Evolutionary conservation across 2,329 filamentous ascomycete genomes (phyloP), one percentile per base, ranked within the genome.

Genomic region (Fusarium pseudonygamai): DNA sequence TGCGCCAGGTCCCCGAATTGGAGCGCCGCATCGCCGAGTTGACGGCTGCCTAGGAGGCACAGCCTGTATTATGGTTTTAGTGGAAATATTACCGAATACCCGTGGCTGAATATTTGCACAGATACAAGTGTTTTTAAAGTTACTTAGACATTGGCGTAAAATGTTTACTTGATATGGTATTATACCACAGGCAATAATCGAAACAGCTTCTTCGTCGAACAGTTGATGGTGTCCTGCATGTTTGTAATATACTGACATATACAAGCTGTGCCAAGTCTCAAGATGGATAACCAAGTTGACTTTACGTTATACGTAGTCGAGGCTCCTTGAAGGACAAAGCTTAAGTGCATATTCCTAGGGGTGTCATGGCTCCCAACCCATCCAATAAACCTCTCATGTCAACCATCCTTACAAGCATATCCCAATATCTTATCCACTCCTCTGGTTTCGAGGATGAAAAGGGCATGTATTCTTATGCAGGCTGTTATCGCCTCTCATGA

Each of bases 1-100:
- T 99, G 58, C 87, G 96, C 67, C 92, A 94, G 72, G 93, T 98
- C 14, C 94, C 94, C 2, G 96, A 97, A 79, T 88, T 97, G 73
- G 92, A 98, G 87, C 91, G 92, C 81, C 88, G 96, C 62, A 91
- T 98, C 79, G 90, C 87, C 22, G 96, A 98, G 83, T 84, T 98
- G 82, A 93, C 87, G 62, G 77, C 80, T 45, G 65, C 77, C 28
- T 73, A 69, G 40, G 39, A 7, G 39, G 39, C 42, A 30, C 24
- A 30, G 45, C 53, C 22, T 7, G 26, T 18, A 18, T 28, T 45
- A 34, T 52, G 20, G 40, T 52, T 50, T 58, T 22, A 45, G 20
- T 34, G 26, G 43, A 57, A 39, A n/a, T 46, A 50, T 32, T 30
- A 14, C 40, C 49, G 45, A 59, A 74, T 59, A 64, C 52, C 55